Evolutionary conservation across 2,329 filamentous ascomycete genomes (phyloP).

Genomic region (Fusarium sp.): DNA sequence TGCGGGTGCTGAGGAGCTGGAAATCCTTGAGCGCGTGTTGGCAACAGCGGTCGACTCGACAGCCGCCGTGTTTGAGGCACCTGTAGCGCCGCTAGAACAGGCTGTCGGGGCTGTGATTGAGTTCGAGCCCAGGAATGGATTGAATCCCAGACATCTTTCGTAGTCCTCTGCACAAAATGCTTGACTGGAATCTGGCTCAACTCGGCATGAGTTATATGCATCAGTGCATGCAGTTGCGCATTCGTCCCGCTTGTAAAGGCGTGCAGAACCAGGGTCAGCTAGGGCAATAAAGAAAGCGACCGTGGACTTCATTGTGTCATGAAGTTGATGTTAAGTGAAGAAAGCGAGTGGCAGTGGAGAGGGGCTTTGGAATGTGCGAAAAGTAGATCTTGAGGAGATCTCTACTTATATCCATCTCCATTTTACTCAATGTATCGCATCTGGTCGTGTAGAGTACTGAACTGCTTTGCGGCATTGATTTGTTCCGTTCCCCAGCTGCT

Average conservation of each 20-base stretch:
- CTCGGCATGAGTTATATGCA: neutral
- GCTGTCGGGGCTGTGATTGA: neutral
- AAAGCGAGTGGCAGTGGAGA: neutral
- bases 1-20: neutral
- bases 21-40: neutral
- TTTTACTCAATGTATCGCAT: rapidly evolving
- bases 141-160: neutral
- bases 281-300: neutral
- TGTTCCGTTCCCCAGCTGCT: neutral
- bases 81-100: neutral
- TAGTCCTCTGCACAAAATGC: neutral
- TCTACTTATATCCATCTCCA: neutral
- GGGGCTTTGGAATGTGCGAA: neutral
- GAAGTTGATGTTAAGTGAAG: neutral
- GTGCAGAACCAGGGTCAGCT: neutral
- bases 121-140: neutral
- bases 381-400: too few species aligned
- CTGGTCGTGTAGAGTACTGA: neutral
- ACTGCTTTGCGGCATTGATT: neutral
- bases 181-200: neutral
- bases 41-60: neutral
- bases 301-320: neutral
- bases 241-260: neutral
- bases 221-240: neutral
- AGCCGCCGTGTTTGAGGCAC: neutral